These are phyloP conservation scores for Pleurotus platypus DNA, from an alignment of 768 basidiomycete species.

Conservation along the genomic window DNA sequence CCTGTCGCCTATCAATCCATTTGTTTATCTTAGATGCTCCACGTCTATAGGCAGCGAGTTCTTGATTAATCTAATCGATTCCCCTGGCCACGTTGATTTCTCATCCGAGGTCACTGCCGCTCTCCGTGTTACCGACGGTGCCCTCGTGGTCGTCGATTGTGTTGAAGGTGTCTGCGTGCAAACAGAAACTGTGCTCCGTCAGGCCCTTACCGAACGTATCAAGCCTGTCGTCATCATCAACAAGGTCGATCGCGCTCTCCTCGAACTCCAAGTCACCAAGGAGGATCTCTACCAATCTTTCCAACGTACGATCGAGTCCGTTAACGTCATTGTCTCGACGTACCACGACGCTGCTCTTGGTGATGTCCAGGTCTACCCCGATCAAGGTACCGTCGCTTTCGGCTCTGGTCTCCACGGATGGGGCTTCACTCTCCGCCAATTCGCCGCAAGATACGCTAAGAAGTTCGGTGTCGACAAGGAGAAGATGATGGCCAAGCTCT, in stretches of 20 bases:
- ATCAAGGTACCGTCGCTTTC: slow-evolving; percentile 97
- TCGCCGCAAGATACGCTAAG: slow-evolving; percentile 91
- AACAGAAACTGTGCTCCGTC: slow-evolving; percentile 98
- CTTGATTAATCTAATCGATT: slow-evolving; percentile 99
- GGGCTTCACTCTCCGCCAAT: slow-evolving; percentile 99
- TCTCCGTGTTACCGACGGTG: slow-evolving; percentile 99
- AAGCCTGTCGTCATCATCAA: slow-evolving; percentile 99
- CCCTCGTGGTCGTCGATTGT: slow-evolving; percentile 99
- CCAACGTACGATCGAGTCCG: slow-evolving; percentile 93
- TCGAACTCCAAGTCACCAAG: slow-evolving; percentile 96
- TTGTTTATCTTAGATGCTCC: neutral
- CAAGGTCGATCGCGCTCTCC: slow-evolving; percentile 99
- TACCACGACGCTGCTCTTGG: slow-evolving; percentile 93
- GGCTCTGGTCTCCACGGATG: slow-evolving; percentile 99
- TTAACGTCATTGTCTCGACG: slow-evolving; percentile 98
- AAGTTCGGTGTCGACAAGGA: slow-evolving; percentile 99
- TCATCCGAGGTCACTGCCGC: slow-evolving; percentile 99
- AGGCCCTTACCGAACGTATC: slow-evolving; percentile 96
- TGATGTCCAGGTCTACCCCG: slow-evolving; percentile 98
- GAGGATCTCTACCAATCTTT: slow-evolving; percentile 98
- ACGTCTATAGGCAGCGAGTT: slow-evolving; percentile 74
- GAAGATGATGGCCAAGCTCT: slow-evolving; percentile 96
- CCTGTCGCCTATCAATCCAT: neutral
- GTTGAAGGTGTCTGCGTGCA: slow-evolving; percentile 99
- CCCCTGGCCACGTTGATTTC: slow-evolving; percentile 99